Evolutionary conservation across 2,329 filamentous ascomycete genomes (phyloP).

Genomic region (Orbilia ellipsospora): DNA sequence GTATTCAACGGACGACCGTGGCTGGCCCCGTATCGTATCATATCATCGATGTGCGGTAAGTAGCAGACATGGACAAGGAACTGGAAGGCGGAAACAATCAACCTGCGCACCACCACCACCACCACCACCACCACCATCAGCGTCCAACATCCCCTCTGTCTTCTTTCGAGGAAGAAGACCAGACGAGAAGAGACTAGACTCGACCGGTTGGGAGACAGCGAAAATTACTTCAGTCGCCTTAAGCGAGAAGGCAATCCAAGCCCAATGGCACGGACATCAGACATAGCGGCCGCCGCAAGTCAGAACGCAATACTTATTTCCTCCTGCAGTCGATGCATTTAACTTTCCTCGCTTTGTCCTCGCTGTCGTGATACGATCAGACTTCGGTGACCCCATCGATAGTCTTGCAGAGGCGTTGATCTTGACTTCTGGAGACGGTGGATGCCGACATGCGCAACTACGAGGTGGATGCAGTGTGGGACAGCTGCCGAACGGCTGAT

Average conservation of each 20-base stretch:
- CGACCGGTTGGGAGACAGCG: too few species aligned
- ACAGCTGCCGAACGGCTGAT: slow-evolving; percentile 46
- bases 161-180: background rate
- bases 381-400: slow-evolving; percentile 11
- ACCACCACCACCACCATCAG: slow-evolving; percentile 25
- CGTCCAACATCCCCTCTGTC: slow-evolving; percentile 14
- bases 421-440: slow-evolving; percentile 19
- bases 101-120: slow-evolving; percentile 9
- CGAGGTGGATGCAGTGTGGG: slow-evolving; percentile 25
- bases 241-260: slow-evolving; percentile 28
- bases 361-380: background rate
- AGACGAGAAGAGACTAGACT: too few species aligned
- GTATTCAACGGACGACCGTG: slow-evolving; percentile 16
- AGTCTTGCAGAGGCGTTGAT: slow-evolving; percentile 29
- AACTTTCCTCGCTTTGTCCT: background rate
- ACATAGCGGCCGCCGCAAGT: slow-evolving; percentile 1
- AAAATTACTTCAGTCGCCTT: slow-evolving; percentile 1
- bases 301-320: background rate
- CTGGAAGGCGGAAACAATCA: slow-evolving; percentile 34
- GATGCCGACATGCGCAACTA: slow-evolving; percentile 8
- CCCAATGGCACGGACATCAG: slow-evolving; percentile 42
- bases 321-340: background rate
- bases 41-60: slow-evolving; percentile 15
- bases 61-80: slow-evolving; percentile 42
- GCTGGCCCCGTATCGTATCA: slow-evolving; percentile 18